phyloP scores from a whole-genome alignment of 2,329 filamentous ascomycete genomes.

The Phyllosticta ampelicida region DNA sequence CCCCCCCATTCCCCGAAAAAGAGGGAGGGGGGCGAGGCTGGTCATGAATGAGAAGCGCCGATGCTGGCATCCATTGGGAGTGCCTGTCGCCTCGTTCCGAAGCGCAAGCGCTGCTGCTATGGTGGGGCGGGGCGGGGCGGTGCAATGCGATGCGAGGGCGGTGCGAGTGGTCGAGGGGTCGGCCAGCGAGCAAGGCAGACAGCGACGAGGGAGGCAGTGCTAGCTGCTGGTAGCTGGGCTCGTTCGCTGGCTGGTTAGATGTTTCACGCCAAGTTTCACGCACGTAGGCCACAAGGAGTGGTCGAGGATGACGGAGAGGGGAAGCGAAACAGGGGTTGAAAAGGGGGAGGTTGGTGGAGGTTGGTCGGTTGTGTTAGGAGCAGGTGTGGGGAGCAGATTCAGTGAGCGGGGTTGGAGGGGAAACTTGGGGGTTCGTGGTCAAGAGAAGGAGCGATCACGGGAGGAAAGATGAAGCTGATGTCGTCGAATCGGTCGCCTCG shows the following conservation, averaged over 20 bases:
- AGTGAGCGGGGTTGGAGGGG: neutral
- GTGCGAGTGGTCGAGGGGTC: neutral
- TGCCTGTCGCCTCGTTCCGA: no score
- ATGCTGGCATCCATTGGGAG: no score
- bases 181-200: neutral
- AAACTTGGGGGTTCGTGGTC: no score
- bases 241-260: neutral
- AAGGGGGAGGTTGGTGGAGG: neutral
- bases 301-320: neutral
- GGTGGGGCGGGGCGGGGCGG: neutral
- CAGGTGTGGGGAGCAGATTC: neutral
- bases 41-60: no score
- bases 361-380: neutral
- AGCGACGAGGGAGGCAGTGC: neutral
- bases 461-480: no score
- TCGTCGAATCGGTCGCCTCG: no score
- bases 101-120: no score
- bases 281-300: neutral
- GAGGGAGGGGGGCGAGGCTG: no score
- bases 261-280: neutral
- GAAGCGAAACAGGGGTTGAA: neutral
- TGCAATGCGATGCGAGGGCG: neutral
- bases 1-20: no score
- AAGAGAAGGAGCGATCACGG: no score
- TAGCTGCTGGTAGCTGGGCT: neutral